Evolutionary conservation across 805 yeast genomes (phyloP).

Genomic region (Saturnispora quitensis): DNA sequence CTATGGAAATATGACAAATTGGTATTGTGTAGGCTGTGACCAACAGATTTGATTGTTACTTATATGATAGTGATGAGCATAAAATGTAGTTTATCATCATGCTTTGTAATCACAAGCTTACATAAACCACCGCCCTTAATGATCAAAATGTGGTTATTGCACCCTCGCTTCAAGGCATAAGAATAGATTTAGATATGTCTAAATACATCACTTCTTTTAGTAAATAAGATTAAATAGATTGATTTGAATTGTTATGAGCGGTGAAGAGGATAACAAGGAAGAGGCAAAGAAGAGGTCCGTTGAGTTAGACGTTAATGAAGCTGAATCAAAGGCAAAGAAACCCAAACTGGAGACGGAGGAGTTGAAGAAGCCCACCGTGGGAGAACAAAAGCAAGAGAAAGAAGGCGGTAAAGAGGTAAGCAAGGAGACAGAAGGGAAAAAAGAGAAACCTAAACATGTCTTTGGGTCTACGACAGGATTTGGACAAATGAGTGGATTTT

Average conservation of each 20-base stretch:
- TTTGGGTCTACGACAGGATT: slow-evolving; percentile 48
- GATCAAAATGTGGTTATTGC: not conserved
- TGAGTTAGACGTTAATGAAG: slow-evolving; percentile 2
- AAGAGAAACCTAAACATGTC: slow-evolving; percentile 35
- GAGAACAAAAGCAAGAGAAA: not conserved
- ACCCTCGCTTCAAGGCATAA: not conserved
- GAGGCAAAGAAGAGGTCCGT: slow-evolving; percentile 7
- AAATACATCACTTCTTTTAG: not conserved
- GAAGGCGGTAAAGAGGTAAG: slow-evolving; percentile 4
- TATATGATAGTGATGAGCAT: not conserved
- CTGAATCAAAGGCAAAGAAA: not conserved
- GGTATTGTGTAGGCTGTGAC: not conserved
- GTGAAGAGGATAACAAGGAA: not conserved
- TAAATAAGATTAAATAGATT: not conserved
- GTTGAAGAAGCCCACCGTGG: slow-evolving; percentile 3
- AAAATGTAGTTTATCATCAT: not conserved
- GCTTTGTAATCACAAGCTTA: no score
- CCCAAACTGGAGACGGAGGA: slow-evolving; percentile 3
- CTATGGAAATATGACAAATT: slow-evolving; percentile 2
- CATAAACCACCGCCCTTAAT: no score
- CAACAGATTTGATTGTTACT: not conserved
- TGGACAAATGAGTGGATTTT: slow-evolving; percentile 35
- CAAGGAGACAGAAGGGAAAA: not conserved
- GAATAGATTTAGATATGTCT: not conserved
- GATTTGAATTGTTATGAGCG: not conserved